These are phyloP conservation scores for Cryptosporidium meleagridis DNA, from an alignment of 169 alveolate genomes.

Conservation along the genomic window DNA sequence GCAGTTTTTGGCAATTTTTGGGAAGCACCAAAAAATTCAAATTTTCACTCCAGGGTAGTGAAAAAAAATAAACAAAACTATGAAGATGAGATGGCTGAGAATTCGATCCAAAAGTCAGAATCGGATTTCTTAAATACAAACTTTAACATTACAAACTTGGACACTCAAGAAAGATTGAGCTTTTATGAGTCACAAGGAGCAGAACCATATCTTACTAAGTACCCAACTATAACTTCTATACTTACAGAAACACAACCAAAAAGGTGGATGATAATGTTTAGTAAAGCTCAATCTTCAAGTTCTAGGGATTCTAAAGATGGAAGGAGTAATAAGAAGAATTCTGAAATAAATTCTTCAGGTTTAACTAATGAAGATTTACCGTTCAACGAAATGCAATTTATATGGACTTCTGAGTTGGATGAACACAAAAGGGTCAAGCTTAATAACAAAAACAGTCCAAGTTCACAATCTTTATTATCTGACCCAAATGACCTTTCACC, in stretches of 20 bases:
- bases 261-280: slow-evolving; percentile 19
- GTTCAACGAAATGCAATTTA: slow-evolving; percentile 33
- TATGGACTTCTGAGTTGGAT: slow-evolving; percentile 34
- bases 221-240: slow-evolving; percentile 46
- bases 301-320: background rate
- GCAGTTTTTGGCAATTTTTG: slow-evolving; percentile 55
- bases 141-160: background rate
- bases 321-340: background rate
- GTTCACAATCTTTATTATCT: background rate
- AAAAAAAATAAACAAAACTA: background rate
- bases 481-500: slow-evolving; percentile 64
- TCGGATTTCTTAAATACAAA: background rate
- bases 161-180: background rate
- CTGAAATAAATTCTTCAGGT: slow-evolving; percentile 5
- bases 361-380: slow-evolving; percentile 33
- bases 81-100: background rate
- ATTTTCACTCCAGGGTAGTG: slow-evolving; percentile 15
- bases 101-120: background rate
- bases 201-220: slow-evolving; percentile 5
- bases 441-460: slow-evolving; percentile 1
- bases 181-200: slow-evolving; percentile 26
- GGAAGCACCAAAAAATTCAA: slow-evolving; percentile 45
- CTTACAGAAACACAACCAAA: slow-evolving; percentile 26
- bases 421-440: slow-evolving; percentile 18
- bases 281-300: background rate